These are phyloP conservation scores for Mycena pura DNA, from an alignment of 768 basidiomycete species.

Conservation along the genomic window DNA sequence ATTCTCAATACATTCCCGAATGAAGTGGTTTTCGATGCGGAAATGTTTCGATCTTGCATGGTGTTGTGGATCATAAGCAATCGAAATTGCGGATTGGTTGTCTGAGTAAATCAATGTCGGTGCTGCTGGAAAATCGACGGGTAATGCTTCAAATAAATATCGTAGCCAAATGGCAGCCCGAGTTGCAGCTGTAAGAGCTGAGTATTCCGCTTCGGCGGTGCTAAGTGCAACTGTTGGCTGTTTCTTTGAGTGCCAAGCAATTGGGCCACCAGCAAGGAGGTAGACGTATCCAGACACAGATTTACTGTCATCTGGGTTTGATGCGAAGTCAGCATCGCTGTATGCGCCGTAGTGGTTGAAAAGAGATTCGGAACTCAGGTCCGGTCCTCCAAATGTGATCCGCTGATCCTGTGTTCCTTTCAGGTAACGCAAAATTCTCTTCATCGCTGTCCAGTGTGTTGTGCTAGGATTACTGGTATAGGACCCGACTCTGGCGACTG, in stretches of 20 bases:
- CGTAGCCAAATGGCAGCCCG: constrained; percentile 8
- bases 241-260: constrained; percentile 29
- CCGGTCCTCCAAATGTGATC: not conserved
- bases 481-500: not conserved
- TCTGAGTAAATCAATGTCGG: constrained; percentile 2
- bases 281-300: constrained; percentile 35
- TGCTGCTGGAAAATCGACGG: not conserved
- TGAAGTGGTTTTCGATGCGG: constrained; percentile 6
- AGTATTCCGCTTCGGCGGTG: constrained; percentile 1
- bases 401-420: not conserved
- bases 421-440: not conserved
- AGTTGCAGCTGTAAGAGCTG: constrained; percentile 1
- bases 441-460: constrained; percentile 6
- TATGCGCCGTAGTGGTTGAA: constrained; percentile 10
- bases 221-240: constrained; percentile 1
- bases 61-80: constrained; percentile 9
- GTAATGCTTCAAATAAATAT: constrained; percentile 8
- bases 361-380: not conserved
- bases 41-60: constrained; percentile 12
- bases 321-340: constrained; percentile 2
- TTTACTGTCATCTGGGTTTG: constrained; percentile 23
- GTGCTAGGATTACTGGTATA: not conserved
- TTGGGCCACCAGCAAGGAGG: constrained; percentile 26
- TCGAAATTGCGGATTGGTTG: constrained; percentile 12
- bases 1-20: constrained; percentile 1